A percentile compares a stretch with the other conserved stretches of the same genome.
Evolutionary conservation across 2,329 filamentous ascomycete genomes (phyloP).

Genomic region (Ascochyta pisi): DNA sequence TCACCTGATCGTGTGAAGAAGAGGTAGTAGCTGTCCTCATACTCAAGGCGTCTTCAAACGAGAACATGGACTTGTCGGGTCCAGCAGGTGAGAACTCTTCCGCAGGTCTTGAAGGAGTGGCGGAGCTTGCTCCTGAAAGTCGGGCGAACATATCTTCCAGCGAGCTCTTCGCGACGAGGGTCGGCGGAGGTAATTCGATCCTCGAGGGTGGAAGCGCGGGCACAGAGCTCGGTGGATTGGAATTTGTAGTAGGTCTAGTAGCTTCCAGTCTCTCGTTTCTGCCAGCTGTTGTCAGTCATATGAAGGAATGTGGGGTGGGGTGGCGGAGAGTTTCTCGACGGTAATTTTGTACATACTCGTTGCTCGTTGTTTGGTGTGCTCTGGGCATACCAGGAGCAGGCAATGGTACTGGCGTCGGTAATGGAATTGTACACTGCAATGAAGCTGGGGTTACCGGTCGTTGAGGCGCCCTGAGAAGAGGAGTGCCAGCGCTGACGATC

Average conservation of each 20-base stretch:
- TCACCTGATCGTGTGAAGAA: no score
- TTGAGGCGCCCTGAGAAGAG: neutral
- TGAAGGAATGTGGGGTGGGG: neutral
- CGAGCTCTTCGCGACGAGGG: conserved; percentile 3
- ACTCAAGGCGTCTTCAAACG: conserved; percentile 4
- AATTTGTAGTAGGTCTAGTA: neutral
- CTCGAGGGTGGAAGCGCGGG: neutral
- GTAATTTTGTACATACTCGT: conserved; percentile 20
- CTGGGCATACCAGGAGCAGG: conserved; percentile 12
- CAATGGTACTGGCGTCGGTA: neutral
- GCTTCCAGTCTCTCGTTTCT: conserved; percentile 1
- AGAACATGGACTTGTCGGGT: conserved; percentile 11
- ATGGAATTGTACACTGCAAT: neutral
- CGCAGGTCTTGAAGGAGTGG: neutral
- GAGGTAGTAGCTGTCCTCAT: neutral
- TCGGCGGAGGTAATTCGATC: conserved; percentile 1
- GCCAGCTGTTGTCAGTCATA: conserved; percentile 7
- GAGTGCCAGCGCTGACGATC: conserved; percentile 26
- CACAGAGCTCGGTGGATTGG: neutral
- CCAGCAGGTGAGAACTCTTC: neutral
- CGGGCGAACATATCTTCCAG: conserved; percentile 32
- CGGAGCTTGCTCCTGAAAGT: conserved; percentile 12
- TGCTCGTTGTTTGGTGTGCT: conserved; percentile 11
- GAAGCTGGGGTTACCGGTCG: neutral
- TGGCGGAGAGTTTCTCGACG: no score